Base-by-base conservation (phyloP, 2,329 filamentous ascomycete genomes). In the Thelonectria blattea region DNA sequence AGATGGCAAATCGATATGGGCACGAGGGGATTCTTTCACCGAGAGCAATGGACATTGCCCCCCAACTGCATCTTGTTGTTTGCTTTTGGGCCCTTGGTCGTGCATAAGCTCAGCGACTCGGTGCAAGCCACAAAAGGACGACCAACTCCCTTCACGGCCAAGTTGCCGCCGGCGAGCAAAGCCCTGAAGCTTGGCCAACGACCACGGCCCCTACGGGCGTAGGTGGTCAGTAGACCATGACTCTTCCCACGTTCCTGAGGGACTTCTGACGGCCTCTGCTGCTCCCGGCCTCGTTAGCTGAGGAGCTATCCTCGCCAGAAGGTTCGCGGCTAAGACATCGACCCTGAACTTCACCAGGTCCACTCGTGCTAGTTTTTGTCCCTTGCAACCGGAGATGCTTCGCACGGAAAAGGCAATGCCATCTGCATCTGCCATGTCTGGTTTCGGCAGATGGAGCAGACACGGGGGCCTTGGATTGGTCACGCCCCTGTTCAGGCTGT, bases 1-100 rank as follows among this genome's bases (percentile, higher is more conserved):
- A 32, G 60, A 61, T 51, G 52, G 39, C 42, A 55, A 51, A 43
- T 52, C 47, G 55, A 63, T 53, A 54, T 63, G 53, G 56, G 54
- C 47, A 34, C 15, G 15, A 34, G 34, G 17, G 30, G 41, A 43
- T 24, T 39, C 41, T 15, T 17, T 14, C 17, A 32, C 47, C 41
- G 48, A 51, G 52, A 57, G 49, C 27, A 11, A 24, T 24, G 22
- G 22, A 6, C 22, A 24, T 18, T 18, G 18, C 5, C 20, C n/a
- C 4, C 12, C 12, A 7, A 39, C 32, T 46, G 39, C 45, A 17
- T 46, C 30, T n/a, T 12, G 37, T 47, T 51, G 52, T 30, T 27
- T 54, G 50, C 37, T 20, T 18, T 39, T 20, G 55, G 49, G 47
- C 56, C 53, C 62, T 61, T 24, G 22, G 56, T 53, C 56, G 56